phyloP scores from a whole-genome alignment of 1,284 basidiomycete species.

The Cystobasidium sp. region DNA sequence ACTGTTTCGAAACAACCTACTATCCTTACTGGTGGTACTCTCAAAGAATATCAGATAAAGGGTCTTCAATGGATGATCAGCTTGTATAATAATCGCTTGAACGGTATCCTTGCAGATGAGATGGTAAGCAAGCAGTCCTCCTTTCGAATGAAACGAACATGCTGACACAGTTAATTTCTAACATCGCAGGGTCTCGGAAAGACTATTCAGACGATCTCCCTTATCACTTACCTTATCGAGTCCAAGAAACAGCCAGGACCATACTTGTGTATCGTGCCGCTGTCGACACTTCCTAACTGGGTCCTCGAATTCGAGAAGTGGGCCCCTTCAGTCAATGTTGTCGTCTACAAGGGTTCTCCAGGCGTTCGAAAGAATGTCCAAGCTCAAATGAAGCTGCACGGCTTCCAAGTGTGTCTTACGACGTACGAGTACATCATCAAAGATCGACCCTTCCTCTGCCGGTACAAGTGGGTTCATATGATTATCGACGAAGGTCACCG shows the following conservation, averaged over 20 bases:
- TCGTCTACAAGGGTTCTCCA: slow-evolving; percentile 95
- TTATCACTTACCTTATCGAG: slow-evolving; percentile 95
- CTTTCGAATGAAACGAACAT: slow-evolving; percentile 4
- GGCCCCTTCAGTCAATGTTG: slow-evolving; percentile 83
- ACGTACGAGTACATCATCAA: slow-evolving; percentile 99
- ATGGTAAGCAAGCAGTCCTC: slow-evolving; percentile 57
- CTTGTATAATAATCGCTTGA: slow-evolving; percentile 89
- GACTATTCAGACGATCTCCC: slow-evolving; percentile 82
- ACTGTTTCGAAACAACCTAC: slow-evolving; percentile 80
- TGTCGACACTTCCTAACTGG: slow-evolving; percentile 99
- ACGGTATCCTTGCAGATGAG: slow-evolving; percentile 76
- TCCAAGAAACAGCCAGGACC: slow-evolving; percentile 88
- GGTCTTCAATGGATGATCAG: slow-evolving; percentile 96
- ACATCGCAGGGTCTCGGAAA: slow-evolving; percentile 58
- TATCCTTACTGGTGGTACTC: slow-evolving; percentile 74
- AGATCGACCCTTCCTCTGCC: slow-evolving; percentile 84
- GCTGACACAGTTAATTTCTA: slow-evolving; percentile 34
- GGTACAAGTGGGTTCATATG: slow-evolving; percentile 98
- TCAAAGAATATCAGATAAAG: slow-evolving; percentile 82
- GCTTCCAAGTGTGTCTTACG: slow-evolving; percentile 94
- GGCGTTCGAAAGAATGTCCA: slow-evolving; percentile 75
- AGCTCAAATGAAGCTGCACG: slow-evolving; percentile 68
- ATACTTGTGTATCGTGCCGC: slow-evolving; percentile 95
- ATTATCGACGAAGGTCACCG: slow-evolving; percentile 99
- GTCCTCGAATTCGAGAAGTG: slow-evolving; percentile 95